Evolutionary conservation across 495 filamentous ascomycete species (phyloP), one percentile per base, ranked within the genome.

Genomic region (Penicillium bialowiezense): DNA sequence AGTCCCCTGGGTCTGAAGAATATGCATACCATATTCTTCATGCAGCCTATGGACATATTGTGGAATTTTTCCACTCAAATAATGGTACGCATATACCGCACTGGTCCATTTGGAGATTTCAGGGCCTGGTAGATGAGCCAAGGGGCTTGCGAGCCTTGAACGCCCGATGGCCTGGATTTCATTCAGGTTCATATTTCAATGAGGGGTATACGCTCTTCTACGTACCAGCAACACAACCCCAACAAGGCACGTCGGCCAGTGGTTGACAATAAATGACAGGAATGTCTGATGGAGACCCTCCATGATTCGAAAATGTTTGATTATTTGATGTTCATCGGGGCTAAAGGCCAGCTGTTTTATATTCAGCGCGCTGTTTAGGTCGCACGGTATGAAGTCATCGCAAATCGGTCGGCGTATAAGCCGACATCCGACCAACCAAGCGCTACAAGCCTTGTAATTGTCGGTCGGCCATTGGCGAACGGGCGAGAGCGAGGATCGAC

Each of bases 1-100:
- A 40, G 15, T 33, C 18, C 51, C 21, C 40, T 44, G 38, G 15
- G 33, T 18, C 14, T 32, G 7, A 3, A 31, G 1, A 15, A 13
- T 10, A 2, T 3, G 36, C 39, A 43, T 44, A 71, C 73, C 73
- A 50, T 76, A 75, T 64, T 67, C 51, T 39, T 67, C 40, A 46
- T 78, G 74, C 3, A 78, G 59, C 0, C 18, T 4, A n/a, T 77
- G 71, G 23, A 77, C 55, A 44, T 72, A 77, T 37, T 41, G 36
- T 5, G 70, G 61, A 12, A 51, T 47, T 8, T 47, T 41, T 4
- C 72, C 73, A 2, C 4, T 57, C 9, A 75, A 29, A 43, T 44
- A 59, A 19, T 73, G 55, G 48, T 68, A 73, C 12, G 51, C 58
- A 10, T 64, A 36, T 1, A 68, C 39, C 7, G 58, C 5, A 6